Evolutionary conservation across 352 stramenopile genomes (phyloP).

Genomic region (Phytopythium oedochilum): DNA sequence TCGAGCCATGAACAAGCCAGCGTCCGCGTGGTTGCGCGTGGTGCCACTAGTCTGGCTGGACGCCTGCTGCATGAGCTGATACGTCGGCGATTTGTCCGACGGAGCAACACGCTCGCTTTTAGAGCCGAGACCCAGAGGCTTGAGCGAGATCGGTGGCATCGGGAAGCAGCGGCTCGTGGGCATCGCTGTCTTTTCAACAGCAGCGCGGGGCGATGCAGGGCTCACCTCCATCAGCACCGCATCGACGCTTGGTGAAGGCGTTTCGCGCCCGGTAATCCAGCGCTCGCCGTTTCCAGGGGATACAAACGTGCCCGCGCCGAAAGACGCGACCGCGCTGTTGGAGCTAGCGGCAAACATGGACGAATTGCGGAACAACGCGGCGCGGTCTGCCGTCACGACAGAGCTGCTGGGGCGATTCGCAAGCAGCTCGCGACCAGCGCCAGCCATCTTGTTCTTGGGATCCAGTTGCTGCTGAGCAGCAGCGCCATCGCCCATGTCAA

Average conservation of each 20-base stretch:
- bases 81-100: slow-evolving; percentile 52
- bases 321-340: slow-evolving; percentile 28
- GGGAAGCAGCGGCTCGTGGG: neutral
- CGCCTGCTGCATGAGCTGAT: slow-evolving; percentile 57
- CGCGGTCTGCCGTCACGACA: slow-evolving; percentile 27
- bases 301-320: slow-evolving; percentile 14
- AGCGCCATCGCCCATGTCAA: slow-evolving; percentile 32
- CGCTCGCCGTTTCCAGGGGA: slow-evolving; percentile 7
- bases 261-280: slow-evolving; percentile 4
- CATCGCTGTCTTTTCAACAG: neutral
- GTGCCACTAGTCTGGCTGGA: slow-evolving; percentile 22
- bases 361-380: slow-evolving; percentile 38
- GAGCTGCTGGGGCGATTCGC: slow-evolving; percentile 8
- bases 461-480: slow-evolving; percentile 5
- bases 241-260: neutral
- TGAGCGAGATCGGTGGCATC: slow-evolving; percentile 11
- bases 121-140: slow-evolving; percentile 34
- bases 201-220: slow-evolving; percentile 5
- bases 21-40: slow-evolving; percentile 52
- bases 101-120: slow-evolving; percentile 18
- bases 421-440: slow-evolving; percentile 15
- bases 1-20: slow-evolving; percentile 67
- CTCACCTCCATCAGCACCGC: neutral
- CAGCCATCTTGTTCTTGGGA: slow-evolving; percentile 21
- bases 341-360: slow-evolving; percentile 27